phyloP scores from a whole-genome alignment of 208 protist species.

The Crithidia expoeki region DNA sequence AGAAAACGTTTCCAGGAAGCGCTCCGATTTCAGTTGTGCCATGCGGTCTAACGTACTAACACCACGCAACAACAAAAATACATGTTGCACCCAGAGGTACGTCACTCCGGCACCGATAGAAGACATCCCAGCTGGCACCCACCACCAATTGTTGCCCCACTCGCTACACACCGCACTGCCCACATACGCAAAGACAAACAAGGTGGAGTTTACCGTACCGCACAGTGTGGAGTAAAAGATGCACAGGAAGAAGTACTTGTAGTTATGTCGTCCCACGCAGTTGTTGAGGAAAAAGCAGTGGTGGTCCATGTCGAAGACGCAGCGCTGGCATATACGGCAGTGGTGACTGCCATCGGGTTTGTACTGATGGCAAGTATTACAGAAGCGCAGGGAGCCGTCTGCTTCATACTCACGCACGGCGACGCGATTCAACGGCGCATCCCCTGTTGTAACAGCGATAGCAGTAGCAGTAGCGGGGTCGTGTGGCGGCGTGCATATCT shows the following conservation, averaged over 20 bases:
- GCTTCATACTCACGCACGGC: slow-evolving; percentile 48
- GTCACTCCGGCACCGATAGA: slow-evolving; percentile 23
- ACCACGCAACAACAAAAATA: slow-evolving; percentile 44
- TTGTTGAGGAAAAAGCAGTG: slow-evolving; percentile 91
- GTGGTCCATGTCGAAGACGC: slow-evolving; percentile 89
- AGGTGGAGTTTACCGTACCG: slow-evolving; percentile 28
- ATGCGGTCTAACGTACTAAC: slow-evolving; percentile 61
- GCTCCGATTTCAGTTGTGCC: slow-evolving; percentile 20
- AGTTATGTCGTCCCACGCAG: slow-evolving; percentile 88
- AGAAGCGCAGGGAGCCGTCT: slow-evolving; percentile 62
- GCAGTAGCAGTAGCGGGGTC: not conserved
- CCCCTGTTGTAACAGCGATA: not conserved
- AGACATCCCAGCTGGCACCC: slow-evolving; percentile 32
- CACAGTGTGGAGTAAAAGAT: slow-evolving; percentile 56
- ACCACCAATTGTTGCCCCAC: slow-evolving; percentile 37
- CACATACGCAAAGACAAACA: slow-evolving; percentile 26
- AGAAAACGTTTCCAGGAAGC: slow-evolving; percentile 27
- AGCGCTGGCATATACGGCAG: slow-evolving; percentile 74
- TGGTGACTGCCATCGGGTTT: slow-evolving; percentile 85
- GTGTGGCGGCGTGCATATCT: not conserved
- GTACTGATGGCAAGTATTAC: slow-evolving; percentile 60
- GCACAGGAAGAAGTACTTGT: slow-evolving; percentile 87
- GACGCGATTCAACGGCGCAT: slow-evolving; percentile 31
- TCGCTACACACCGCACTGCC: slow-evolving; percentile 16
- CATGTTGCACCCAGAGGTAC: slow-evolving; percentile 48